These are phyloP conservation scores for Kodamaea jinghongensis DNA, from an alignment of 805 yeast species.

Conservation along the genomic window DNA sequence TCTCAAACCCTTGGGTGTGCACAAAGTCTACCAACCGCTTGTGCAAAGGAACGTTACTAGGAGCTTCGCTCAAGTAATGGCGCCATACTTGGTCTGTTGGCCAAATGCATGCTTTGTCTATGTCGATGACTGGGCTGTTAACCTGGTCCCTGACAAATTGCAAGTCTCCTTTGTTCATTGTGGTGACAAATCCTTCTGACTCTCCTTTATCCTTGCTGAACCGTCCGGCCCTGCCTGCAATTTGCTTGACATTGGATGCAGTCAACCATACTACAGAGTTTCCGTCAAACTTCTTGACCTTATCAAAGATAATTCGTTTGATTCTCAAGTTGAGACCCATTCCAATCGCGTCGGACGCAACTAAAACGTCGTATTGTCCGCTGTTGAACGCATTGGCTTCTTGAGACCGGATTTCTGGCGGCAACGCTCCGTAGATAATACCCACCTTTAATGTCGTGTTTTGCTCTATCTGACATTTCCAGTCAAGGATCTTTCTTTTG, in stretches of 20 bases:
- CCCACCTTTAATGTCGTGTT: conserved; percentile 68
- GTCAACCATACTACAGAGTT: conserved; percentile 44
- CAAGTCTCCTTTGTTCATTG: conserved; percentile 46
- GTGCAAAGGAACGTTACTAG: conserved; percentile 46
- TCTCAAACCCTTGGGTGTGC: conserved; percentile 25
- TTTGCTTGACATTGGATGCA: conserved; percentile 76
- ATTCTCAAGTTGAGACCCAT: conserved; percentile 93
- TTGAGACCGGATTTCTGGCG: conserved; percentile 87
- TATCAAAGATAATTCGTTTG: conserved; percentile 72
- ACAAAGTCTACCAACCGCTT: conserved; percentile 50
- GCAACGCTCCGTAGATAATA: conserved; percentile 91
- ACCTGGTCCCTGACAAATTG: conserved; percentile 46
- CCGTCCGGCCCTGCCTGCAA: conserved; percentile 96
- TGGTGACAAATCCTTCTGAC: conserved; percentile 51
- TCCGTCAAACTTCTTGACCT: conserved; percentile 72
- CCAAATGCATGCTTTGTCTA: conserved; percentile 69
- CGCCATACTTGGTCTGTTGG: conserved; percentile 76
- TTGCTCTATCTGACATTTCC: conserved; percentile 68
- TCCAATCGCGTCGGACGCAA: conserved; percentile 96
- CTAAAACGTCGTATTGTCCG: conserved; percentile 77
- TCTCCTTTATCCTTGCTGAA: conserved; percentile 40
- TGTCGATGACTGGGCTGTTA: conserved; percentile 47
- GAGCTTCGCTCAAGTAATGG: conserved; percentile 59
- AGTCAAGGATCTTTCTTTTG: conserved; percentile 64
- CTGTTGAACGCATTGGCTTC: conserved; percentile 78